Base-by-base conservation (phyloP, 2,329 filamentous ascomycete species). In the Elsinoe ampelina region DNA sequence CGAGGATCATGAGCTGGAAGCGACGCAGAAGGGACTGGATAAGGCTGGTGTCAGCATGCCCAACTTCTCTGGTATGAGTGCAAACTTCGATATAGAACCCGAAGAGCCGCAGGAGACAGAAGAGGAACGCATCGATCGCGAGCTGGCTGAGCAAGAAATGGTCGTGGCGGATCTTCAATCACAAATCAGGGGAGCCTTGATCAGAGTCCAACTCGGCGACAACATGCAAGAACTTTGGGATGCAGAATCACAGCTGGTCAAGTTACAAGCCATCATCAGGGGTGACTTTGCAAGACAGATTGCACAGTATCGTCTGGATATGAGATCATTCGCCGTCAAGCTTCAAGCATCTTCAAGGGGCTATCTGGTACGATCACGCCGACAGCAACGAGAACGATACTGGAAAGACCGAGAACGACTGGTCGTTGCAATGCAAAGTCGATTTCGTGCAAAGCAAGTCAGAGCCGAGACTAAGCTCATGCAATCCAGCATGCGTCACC, bases 41-140 rank as follows among this genome's bases (percentile, higher is more conserved):
- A 95, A 93, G 71, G 85, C 95, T 61, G 95, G 95, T 56, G 82
- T 92, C 61, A 95, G 82, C 66, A 96, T 98, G 90, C 93, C 93
- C 38, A 95, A 89, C 74, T 98, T 98, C 74, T 90, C 90, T 57
- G 95, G 91, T 59, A 97, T 98, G 87, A 92, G 90, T 61, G 92
- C 93, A 67, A 96, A 98, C 76, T 90, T 89, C 36, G 80, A 86
- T 57, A 87, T 86, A 0, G 85, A 90, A 64, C 86, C 86, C 0
- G 83, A 87, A 67, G 81, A 84, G 62, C 83, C 83, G 1, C 76
- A 82, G 2, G 93, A 97, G 67, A 90, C 88, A 0, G 92, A 97
- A 64, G 88, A 97, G 65, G 90, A 97, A 65, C 80, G 90, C 42
- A 85, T 93, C 57, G 82, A 91, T 50, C 80, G 90, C 56, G 89